These are phyloP conservation scores for Tetrastigma voinierianum DNA, from an alignment of 164 flowering plant genomes.

Conservation along the genomic window DNA sequence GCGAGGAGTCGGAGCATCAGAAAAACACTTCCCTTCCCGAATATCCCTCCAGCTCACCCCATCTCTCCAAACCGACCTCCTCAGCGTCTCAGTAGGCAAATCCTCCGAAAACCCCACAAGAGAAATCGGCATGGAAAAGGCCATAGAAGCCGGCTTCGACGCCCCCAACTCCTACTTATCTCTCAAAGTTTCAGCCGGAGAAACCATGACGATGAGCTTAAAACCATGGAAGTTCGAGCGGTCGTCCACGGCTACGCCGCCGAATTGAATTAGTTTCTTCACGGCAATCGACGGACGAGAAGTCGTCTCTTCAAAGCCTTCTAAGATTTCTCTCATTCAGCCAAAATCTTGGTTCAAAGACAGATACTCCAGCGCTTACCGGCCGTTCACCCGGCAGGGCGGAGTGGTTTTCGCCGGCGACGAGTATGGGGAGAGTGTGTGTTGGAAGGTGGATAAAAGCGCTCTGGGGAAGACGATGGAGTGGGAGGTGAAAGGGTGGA, in stretches of 20 bases:
- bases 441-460: conserved; percentile 70
- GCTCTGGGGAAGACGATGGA: conserved; percentile 65
- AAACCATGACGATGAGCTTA: conserved; percentile 49
- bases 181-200: conserved; percentile 52
- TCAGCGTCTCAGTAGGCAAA: conserved; percentile 77
- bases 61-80: conserved; percentile 46
- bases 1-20: conserved; percentile 66
- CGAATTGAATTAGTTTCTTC: conserved; percentile 75
- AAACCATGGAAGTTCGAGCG: conserved; percentile 96
- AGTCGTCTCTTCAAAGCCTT: conserved; percentile 73
- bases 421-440: conserved; percentile 77
- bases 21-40: conserved; percentile 90
- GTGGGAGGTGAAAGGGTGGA: conserved; percentile 79
- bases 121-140: conserved; percentile 59
- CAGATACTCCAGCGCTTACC: conserved; percentile 61
- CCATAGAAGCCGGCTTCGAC: conserved; percentile 58
- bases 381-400: conserved; percentile 87
- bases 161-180: conserved; percentile 48
- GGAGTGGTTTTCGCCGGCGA: conserved; percentile 91
- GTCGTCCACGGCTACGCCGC: conserved; percentile 59
- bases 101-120: conserved; percentile 75
- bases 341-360: conserved; percentile 85
- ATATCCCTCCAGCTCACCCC: conserved; percentile 80
- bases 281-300: conserved; percentile 80
- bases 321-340: conserved; percentile 48